Base-by-base conservation (phyloP, 1,139 yeast species). In the Sugiyamaella xylanicola region DNA sequence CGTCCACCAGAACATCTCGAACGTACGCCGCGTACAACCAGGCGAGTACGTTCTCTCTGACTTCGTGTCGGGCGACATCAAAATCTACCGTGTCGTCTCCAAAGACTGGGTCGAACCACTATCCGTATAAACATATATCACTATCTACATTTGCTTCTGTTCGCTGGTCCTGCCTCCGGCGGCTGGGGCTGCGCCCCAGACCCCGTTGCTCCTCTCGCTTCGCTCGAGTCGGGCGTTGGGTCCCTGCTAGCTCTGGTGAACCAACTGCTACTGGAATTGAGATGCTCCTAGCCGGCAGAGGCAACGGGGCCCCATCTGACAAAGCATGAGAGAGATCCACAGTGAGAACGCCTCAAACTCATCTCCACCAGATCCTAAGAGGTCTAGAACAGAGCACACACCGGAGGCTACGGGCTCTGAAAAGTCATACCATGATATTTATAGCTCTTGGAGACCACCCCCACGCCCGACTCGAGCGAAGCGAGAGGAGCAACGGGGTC, bases 1-100 rank as follows among this genome's bases (percentile, higher is more conserved):
- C n/a, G 73, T 81, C 1, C 87, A 86, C 59, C 91, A 85, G 65
- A 85, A 86, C 64, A 80, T 80, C 15, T 77, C 78, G 45, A 84
- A 84, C 0, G 74, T 73, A 15, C 74, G 78, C 55, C 67, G 68
- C 4, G 91, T 86, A 1, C 69, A 72, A 29, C 69, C 68, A 32
- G 85, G 83, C 13, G 73, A 72, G 39, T 71, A 80, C 46, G 72
- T 74, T 32, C 65, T 85, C 39, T 68, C 71, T 27, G 73, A 77
- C 54, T 68, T 85, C 60, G 69, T 68, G 4, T 69, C 70, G 7
- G 91, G 91, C 5, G 74, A 72, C 16, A 65, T 85, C 20, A 68
- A 67, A 42, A 81, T 79, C 7, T 86, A 75, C 67, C 75, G 91
- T 60, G 84, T 87, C 1, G 79, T 83, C 61, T 77, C 80, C 36